Conservation (phyloP, 257 asterid species). For the Scutellaria minor region DNA sequence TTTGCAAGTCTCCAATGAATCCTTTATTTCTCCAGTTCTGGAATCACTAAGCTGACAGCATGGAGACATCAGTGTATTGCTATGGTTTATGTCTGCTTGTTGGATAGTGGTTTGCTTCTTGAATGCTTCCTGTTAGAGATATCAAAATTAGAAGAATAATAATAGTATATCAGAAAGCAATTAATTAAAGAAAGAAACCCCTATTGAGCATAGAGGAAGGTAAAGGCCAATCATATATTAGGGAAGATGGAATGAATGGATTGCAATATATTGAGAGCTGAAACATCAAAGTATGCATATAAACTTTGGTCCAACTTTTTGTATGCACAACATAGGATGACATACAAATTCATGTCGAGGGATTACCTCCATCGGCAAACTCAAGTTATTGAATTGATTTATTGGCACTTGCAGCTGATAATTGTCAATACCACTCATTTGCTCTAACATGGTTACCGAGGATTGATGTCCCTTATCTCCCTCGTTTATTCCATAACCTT, state of each 20-base stretch:
- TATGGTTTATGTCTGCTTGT: slow-evolving; percentile 25
- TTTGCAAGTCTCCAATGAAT: slow-evolving; percentile 23
- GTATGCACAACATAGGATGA: slow-evolving; percentile 3
- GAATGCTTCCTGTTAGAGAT: slow-evolving; percentile 47
- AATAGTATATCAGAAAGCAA: slow-evolving; percentile 1
- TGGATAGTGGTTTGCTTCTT: slow-evolving; percentile 34
- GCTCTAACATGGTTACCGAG: slow-evolving; percentile 29
- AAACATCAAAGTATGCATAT: not conserved
- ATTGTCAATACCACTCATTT: slow-evolving; percentile 21
- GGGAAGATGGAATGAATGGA: not conserved
- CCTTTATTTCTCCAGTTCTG: slow-evolving; percentile 26
- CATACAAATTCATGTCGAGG: slow-evolving; percentile 5
- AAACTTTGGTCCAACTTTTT: not conserved
- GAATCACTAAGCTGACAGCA: not conserved
- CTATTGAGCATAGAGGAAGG: not conserved
- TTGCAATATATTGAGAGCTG: not conserved
- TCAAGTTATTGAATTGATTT: slow-evolving; percentile 33
- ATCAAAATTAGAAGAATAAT: slow-evolving; percentile 22
- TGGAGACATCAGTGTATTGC: slow-evolving; percentile 30
- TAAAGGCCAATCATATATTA: not conserved
- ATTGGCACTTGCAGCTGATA: slow-evolving; percentile 33
- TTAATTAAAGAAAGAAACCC: not conserved
- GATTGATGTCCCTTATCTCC: slow-evolving; percentile 38
- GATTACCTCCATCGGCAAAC: slow-evolving; percentile 64
- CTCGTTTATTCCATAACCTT: slow-evolving; percentile 27